These are phyloP conservation scores for Bifiguratus adelaidae DNA, from an alignment of 192 early-diverging fungal genomes.

Conservation along the genomic window DNA sequence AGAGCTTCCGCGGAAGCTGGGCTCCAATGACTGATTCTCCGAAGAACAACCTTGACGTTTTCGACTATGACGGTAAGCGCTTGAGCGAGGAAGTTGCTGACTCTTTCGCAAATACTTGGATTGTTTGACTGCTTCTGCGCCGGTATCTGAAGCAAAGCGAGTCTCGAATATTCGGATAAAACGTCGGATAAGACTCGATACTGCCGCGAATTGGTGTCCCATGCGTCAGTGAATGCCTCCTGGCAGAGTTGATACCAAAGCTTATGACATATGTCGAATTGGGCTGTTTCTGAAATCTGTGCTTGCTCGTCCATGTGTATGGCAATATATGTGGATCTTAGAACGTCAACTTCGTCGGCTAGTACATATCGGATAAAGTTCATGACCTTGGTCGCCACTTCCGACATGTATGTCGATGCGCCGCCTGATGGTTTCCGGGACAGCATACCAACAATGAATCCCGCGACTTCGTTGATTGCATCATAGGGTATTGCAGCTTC, in stretches of 20 bases:
- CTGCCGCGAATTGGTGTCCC: too few species aligned
- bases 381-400: not conserved
- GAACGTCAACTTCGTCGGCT: not conserved
- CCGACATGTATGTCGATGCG: not conserved
- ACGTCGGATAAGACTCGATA: too few species aligned
- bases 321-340: not conserved
- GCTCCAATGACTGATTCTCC: not conserved
- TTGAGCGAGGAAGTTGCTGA: not conserved
- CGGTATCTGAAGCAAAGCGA: not conserved
- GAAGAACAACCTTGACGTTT: not conserved
- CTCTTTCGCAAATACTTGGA: not conserved
- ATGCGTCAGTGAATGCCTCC: not conserved
- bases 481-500: not conserved
- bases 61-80: not conserved
- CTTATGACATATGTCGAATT: not conserved
- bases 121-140: not conserved
- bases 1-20: too few species aligned
- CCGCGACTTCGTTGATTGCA: conserved; percentile 11
- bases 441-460: not conserved
- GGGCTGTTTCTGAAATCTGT: not conserved
- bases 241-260: not conserved
- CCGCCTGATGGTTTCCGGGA: not conserved
- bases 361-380: not conserved
- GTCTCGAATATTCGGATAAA: too few species aligned
- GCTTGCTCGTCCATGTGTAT: not conserved